Evolutionary conservation across 2,329 filamentous ascomycete genomes (phyloP), one percentile per base, ranked within the genome.

Genomic region (Phyllosticta capitalensis): DNA sequence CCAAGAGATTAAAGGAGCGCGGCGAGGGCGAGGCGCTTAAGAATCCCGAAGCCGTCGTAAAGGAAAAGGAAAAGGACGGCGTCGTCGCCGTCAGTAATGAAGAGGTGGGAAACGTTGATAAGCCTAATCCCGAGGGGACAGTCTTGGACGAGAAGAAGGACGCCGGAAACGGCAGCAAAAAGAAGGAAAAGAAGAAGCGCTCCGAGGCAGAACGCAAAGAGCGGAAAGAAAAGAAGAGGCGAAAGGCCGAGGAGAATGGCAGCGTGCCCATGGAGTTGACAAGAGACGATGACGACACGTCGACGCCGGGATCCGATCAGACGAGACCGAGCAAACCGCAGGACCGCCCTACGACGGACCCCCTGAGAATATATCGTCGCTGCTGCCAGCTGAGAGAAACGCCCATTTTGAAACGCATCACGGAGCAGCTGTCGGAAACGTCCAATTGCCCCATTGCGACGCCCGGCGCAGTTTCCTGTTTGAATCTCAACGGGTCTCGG

Each of bases 331-430:
- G 21, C 10, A 81, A 76, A 63, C 77, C 81, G 17, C 85, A 89
- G 67, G 80, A 82, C 62, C 78, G 83, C 55, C 92, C 92, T 0
- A 96, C 92, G 0, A 95, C 88, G 1, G 94, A 96, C 68, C 92
- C 94, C 1, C 84, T 92, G 14, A 83, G 92, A 61, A 95, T 99
- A 67, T 99, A 99, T 72, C 83, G 92, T 64, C 82, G 94, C 68
- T 97, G 94, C 71, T 97, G 94, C 70, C 92, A 97, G 69, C 77
- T 99, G 28, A 84, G 94, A 61, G 94, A 97, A 74, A 95, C 91
- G 0, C 90, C 91, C 0, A 92, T 96, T 56, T 77, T 97, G 20
- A 95, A 95, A 72, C 90, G 89, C 67, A 88, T 99, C 53, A 92
- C 90, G 0, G 90, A 95, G 67, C 91, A 96, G 71, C 86, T 99